Conservation (phyloP, 257 asterid species). For the Nicotiana obtusifolia region DNA sequence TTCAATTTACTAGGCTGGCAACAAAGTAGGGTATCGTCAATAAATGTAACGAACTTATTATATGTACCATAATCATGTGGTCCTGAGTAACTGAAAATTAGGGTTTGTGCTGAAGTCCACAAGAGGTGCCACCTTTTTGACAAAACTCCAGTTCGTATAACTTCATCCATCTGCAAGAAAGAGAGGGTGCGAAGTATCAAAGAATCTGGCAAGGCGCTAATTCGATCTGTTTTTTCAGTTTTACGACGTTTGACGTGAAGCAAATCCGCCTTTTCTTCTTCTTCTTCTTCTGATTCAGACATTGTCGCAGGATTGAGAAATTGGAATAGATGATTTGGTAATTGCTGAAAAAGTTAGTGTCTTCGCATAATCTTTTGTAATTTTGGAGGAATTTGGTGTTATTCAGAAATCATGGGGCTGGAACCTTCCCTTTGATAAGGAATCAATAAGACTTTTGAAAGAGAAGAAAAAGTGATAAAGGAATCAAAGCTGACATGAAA, state of each 20-base stretch:
- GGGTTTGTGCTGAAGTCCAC: conserved; percentile 6
- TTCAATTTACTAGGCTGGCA: not conserved
- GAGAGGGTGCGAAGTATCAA: conserved; percentile 11
- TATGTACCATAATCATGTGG: not conserved
- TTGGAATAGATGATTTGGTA: no score
- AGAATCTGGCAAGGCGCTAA: conserved; percentile 7
- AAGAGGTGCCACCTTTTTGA: conserved; percentile 2
- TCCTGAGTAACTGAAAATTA: not conserved
- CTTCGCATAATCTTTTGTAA: no score
- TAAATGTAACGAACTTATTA: not conserved
- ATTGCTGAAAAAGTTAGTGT: no score
- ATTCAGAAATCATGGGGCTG: no score
- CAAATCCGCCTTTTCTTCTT: no score
- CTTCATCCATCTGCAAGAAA: conserved; percentile 1
- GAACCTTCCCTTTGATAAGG: no score
- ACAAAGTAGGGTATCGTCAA: not conserved
- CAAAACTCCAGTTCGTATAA: not conserved
- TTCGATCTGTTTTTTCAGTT: not conserved
- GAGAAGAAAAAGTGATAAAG: no score
- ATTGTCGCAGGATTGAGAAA: no score
- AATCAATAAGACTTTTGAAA: no score
- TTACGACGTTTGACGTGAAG: not conserved
- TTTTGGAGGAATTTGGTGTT: no score
- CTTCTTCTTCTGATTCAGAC: no score
- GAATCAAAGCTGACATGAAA: no score